phyloP scores from a whole-genome alignment of 352 stramenopile genomes.

The Bremia lactucae region DNA sequence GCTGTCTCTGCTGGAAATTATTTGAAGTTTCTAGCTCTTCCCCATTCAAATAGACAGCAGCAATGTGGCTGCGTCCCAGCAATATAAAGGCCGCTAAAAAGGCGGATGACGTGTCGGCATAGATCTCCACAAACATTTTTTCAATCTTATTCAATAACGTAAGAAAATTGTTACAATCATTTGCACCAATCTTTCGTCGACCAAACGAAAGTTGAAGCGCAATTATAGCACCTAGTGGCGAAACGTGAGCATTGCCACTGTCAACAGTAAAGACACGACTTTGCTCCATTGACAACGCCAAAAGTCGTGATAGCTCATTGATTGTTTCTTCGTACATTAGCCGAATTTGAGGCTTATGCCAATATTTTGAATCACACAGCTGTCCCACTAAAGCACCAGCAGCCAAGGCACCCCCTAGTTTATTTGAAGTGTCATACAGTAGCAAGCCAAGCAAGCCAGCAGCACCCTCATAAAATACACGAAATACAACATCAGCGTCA shows the following conservation, averaged over 20 bases:
- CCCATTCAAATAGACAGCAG: slow-evolving; percentile 13
- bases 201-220: slow-evolving; percentile 30
- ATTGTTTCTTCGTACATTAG: slow-evolving; percentile 16
- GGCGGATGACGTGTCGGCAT: slow-evolving; percentile 2
- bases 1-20: slow-evolving; percentile 13
- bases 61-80: slow-evolving; percentile 21
- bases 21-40: slow-evolving; percentile 14
- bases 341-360: slow-evolving; percentile 19
- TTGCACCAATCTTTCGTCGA: slow-evolving; percentile 14
- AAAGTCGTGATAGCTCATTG: slow-evolving; percentile 10
- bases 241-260: slow-evolving; percentile 7
- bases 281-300: slow-evolving; percentile 28
- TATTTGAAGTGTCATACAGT: slow-evolving; percentile 6
- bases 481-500: slow-evolving; percentile 23
- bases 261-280: slow-evolving; percentile 24
- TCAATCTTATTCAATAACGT: slow-evolving; percentile 17
- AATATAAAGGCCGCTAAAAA: slow-evolving; percentile 16
- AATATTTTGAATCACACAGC: slow-evolving; percentile 29
- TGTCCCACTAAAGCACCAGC: slow-evolving; percentile 27
- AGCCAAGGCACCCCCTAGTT: slow-evolving; percentile 16
- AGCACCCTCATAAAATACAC: slow-evolving; percentile 30
- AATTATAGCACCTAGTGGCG: slow-evolving; percentile 14
- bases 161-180: slow-evolving; percentile 10
- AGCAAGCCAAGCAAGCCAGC: slow-evolving; percentile 8
- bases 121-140: slow-evolving; percentile 14